Base-by-base conservation (phyloP, 2,329 filamentous ascomycete species). In the Xylaria hypoxylon region DNA sequence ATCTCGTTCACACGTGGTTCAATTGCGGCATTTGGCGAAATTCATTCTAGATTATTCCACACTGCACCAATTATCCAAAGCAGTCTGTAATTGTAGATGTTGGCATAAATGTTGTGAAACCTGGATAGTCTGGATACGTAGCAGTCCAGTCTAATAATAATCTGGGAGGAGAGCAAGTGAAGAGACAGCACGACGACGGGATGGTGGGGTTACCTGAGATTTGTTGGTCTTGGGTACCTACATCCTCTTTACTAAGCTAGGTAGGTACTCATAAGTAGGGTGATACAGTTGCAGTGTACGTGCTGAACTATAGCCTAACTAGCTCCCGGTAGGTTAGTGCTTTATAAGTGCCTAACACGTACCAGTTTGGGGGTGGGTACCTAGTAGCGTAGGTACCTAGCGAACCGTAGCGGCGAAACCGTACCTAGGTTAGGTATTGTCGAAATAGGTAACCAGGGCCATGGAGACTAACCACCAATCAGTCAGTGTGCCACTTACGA, bases 1-100 rank as follows among this genome's bases (percentile, higher is more conserved):
- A 56, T 51, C 19, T 26, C 11, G n/a, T 40, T 40, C 63, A 63
- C 63, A 66, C 61, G 67, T 69, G 64, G 61, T 64, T 67, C 58
- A 62, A 65, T 52, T 64, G 61, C 65, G 65, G 67, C 55, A 68
- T 62, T 67, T 65, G 57, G 50, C 61, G 50, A 62, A 13, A 50
- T 58, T 33, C 53, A 51, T 68, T 68, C 65, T 48, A 59, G 62
- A 68, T 50, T 59, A n/a, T 65, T 65, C 65, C 22, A 24, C 52
- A 28, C 35, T 55, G 42, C 13, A 5, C 35, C 35, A 40, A 26
- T 42, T 55, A 42, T 42, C 6, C 42, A 55, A 51, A 24, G 17
- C n/a, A 53, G 48, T 22, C 42, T 28, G 50, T 45, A 45, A 50
- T 48, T 38, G 22, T 24, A 51, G 38, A 58, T 38, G 63, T 26